Evolutionary conservation across 371 early-diverging fungal species (phyloP), one percentile per base, ranked within the genome.

Genomic region (Actinomucor elegans): DNA sequence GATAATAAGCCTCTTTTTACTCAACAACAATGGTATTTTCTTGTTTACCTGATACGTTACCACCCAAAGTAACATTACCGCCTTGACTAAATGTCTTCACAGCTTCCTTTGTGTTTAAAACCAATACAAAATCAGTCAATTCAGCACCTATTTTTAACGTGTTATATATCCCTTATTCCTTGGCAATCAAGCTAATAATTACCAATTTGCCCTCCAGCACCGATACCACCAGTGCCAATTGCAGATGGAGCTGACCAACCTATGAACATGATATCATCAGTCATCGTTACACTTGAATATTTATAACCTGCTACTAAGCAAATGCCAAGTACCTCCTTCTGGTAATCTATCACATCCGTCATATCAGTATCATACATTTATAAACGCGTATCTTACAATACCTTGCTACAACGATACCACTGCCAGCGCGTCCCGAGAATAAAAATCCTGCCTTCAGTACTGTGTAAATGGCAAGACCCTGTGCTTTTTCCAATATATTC

Each of bases 31-130:
- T n/a, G n/a, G n/a, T n/a, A n/a, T n/a, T 32, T 11, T 46, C n/a
- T 28, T 36, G 34, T 35, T 52, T 69, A 86, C 89, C 80, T 56
- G 87, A 87, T 18, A 96, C 67, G 55, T 90, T 93, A 15, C 93
- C 94, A 33, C 96, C 96, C 12, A 97, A 79, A 1, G 97, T 97
- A n/a, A 98, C 80, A 58, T 94, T 97, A 31, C 97, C 96, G 29
- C 89, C 90, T 49, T 88, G 83, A 55, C 81, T 80, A 64, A 98
- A 98, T 2, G 96, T 90, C 69, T 89, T 90, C 32, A 97, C 95
- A 7, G 97, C 94, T 12, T 79, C 84, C 5, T 76, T 79, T 3
- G 90, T 93, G 61, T 94, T 96, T 37, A 97, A 80, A 11, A 96
- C 83, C 61, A 96, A 86, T 17, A 97, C 94, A 71, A 94, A 92